These are phyloP conservation scores for Rhytidhysteron rufulum DNA, from an alignment of 2,329 filamentous ascomycete genomes.

Conservation along the genomic window DNA sequence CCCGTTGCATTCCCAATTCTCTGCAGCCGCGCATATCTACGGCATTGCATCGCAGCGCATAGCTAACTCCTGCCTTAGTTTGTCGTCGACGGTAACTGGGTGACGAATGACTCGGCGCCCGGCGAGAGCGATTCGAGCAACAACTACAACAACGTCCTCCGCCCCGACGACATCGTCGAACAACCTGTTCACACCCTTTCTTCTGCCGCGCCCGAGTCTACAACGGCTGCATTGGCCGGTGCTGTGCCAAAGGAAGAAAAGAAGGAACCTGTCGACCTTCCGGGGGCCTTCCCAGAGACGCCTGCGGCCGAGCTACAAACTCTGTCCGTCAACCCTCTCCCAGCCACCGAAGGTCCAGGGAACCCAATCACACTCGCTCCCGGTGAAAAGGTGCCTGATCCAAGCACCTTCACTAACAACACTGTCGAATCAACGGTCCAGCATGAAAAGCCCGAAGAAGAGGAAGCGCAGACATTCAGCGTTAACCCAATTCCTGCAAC, in stretches of 20 bases:
- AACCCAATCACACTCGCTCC: constrained; percentile 79
- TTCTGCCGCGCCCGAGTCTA: constrained; percentile 65
- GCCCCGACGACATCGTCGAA: constrained; percentile 64
- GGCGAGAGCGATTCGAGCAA: constrained; percentile 78
- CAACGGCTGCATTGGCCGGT: constrained; percentile 67
- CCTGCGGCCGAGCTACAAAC: constrained; percentile 37
- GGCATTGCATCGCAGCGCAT: neutral
- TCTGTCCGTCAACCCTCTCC: constrained; percentile 57
- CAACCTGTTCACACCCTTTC: constrained; percentile 56
- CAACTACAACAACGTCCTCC: constrained; percentile 91
- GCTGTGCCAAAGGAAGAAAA: constrained; percentile 58
- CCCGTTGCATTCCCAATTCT: constrained; percentile 7
- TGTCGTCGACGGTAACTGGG: constrained; percentile 90
- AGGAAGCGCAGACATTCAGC: constrained; percentile 43
- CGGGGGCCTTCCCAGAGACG: constrained; percentile 64
- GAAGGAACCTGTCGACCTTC: constrained; percentile 38
- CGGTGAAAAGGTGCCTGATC: constrained; percentile 74
- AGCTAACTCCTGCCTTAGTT: constrained; percentile 58
- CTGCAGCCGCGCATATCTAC: too few species aligned
- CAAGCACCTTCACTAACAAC: constrained; percentile 60
- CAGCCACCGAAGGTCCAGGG: constrained; percentile 55
- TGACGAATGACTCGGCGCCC: constrained; percentile 72
- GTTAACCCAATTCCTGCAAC: constrained; percentile 59
- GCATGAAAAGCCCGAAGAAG: constrained; percentile 26
- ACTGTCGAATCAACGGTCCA: constrained; percentile 61